Evolutionary conservation across 768 basidiomycete species (phyloP), one percentile per base, ranked within the genome.

Genomic region (Hygrophorus pudorinus): DNA sequence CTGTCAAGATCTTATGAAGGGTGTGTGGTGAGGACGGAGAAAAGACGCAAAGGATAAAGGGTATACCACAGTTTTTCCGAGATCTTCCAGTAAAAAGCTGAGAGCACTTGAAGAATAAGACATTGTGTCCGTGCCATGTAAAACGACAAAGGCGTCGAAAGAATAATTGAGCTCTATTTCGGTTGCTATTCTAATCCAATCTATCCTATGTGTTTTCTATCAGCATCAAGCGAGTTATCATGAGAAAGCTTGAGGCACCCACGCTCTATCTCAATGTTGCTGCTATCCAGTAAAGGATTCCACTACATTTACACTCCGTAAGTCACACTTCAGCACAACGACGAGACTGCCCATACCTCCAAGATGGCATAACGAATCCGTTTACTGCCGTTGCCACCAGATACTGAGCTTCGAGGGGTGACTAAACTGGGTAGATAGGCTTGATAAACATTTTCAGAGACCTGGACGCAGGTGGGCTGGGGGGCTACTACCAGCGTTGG

Each of bases 71-170:
- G 88, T 91, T 65, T 90, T 92, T 38, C 90, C 89, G 2, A 97
- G 72, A 51, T 96, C 90, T 63, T 96, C 91, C 5, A 97, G 71
- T 44, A 97, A 63, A 60, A 96, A 97, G 56, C 85, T 86, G 30
- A 94, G 70, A 2, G 91, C 89, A 39, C 88, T 90, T 6, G 90
- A 78, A 6, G 84, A 83, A 61, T 90, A 93, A 13, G 80, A 78
- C 86, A 92, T 91, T 1, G 87, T 91, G 56, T 94, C 92, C 8
- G 87, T 90, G 28, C 91, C 91, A 56, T 94, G 91, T 14, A 94
- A 64, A 24, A 96, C 67, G 14, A 97, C 79, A 56, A 97, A 96
- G 0, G 88, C 89, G 54, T 97, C 93, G 57, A 89, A 97, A 27
- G 71, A 28, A 31, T 14, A 96, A 58, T 96, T 96, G 42, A 91